Evolutionary conservation across 257 asterid genomes (phyloP).

Genomic region (Eucommia ulmoides): DNA sequence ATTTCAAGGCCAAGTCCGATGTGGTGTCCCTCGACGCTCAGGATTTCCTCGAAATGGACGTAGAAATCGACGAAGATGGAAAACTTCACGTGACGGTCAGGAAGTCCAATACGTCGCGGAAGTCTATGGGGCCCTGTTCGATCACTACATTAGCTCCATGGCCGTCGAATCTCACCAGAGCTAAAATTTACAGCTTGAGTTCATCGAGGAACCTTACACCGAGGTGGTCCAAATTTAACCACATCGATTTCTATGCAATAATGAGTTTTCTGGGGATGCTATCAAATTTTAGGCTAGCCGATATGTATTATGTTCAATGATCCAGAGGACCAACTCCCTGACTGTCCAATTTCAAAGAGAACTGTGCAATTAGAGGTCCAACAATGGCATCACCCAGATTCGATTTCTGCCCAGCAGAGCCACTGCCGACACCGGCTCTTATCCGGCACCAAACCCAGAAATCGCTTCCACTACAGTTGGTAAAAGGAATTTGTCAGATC

Average conservation of each 20-base stretch:
- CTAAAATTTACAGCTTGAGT: slow-evolving; percentile 46
- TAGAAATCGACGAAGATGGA: slow-evolving; percentile 76
- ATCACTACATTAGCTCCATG: slow-evolving; percentile 37
- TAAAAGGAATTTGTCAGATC: too few species aligned
- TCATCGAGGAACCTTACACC: slow-evolving; percentile 48
- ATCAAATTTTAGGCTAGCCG: slow-evolving; percentile 58
- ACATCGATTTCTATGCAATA: slow-evolving; percentile 40
- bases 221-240: slow-evolving; percentile 42
- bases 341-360: slow-evolving; percentile 85
- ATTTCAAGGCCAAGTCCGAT: slow-evolving; percentile 85
- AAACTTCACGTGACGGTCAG: slow-evolving; percentile 77
- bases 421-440: slow-evolving; percentile 28
- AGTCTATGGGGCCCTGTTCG: slow-evolving; percentile 41
- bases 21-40: slow-evolving; percentile 92
- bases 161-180: slow-evolving; percentile 40
- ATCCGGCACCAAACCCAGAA: slow-evolving; percentile 93
- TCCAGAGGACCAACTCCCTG: slow-evolving; percentile 91
- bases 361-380: slow-evolving; percentile 42
- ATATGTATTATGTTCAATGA: slow-evolving; percentile 78
- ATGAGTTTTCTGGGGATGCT: slow-evolving; percentile 70
- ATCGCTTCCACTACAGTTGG: slow-evolving; percentile 56
- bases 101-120: slow-evolving; percentile 78
- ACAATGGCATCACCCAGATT: slow-evolving; percentile 50
- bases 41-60: slow-evolving; percentile 87
- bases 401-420: slow-evolving; percentile 52